Evolutionary conservation across 2,329 filamentous ascomycete genomes (phyloP).

Genomic region (Metarhizium humberi): DNA sequence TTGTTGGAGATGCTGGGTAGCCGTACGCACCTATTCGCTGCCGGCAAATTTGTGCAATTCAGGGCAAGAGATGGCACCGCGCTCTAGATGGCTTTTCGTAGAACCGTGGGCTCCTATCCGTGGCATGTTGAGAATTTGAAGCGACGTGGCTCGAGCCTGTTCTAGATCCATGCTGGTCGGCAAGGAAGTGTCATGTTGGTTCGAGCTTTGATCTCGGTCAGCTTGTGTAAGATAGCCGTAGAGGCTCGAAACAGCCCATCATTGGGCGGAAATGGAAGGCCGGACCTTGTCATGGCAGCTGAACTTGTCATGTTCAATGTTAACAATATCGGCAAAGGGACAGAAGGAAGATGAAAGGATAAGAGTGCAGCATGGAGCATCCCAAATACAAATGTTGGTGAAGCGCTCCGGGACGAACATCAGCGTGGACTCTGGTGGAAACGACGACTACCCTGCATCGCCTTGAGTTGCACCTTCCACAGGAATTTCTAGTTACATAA

Average conservation of each 20-base stretch:
- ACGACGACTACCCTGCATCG: background rate
- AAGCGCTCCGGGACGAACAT: background rate
- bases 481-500: too few species aligned
- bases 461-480: background rate
- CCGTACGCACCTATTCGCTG: constrained; percentile 1
- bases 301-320: background rate
- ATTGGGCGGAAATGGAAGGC: background rate
- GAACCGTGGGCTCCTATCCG: background rate
- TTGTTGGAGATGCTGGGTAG: background rate
- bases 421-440: background rate
- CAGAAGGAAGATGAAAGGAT: background rate
- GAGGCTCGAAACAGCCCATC: background rate
- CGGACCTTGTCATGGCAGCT: background rate
- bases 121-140: background rate
- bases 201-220: background rate
- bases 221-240: background rate
- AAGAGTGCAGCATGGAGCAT: background rate
- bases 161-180: background rate
- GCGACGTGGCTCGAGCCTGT: background rate
- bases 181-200: background rate
- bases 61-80: constrained; percentile 6
- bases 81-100: background rate
- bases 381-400: background rate
- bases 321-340: background rate
- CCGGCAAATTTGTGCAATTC: constrained; percentile 1